Evolutionary conservation across 176 grass and related monocot species (phyloP).

Genomic region (Cocos nucifera): DNA sequence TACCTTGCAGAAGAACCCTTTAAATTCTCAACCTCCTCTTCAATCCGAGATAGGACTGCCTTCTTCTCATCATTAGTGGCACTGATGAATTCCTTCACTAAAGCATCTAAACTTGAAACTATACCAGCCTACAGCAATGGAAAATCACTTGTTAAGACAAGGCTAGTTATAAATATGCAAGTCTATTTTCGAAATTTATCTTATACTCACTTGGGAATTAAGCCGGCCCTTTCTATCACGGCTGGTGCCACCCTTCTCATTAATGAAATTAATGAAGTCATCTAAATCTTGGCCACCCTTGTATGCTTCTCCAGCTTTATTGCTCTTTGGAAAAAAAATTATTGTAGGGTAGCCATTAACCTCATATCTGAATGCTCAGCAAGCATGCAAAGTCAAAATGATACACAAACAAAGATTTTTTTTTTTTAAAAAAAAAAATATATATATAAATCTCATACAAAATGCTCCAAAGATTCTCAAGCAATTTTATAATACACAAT

Average conservation of each 20-base stretch:
- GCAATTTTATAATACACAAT: no score
- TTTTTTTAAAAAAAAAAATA: not conserved
- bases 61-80: no score
- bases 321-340: conserved; percentile 88
- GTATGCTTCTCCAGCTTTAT: conserved; percentile 91
- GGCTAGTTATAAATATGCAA: no score
- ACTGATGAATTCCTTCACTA: no score
- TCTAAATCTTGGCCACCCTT: conserved; percentile 73
- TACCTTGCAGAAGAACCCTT: no score
- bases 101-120: no score
- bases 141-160: no score
- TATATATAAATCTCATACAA: not conserved
- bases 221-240: conserved; percentile 79
- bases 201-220: conserved; percentile 49
- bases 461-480: no score
- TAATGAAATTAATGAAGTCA: conserved; percentile 93
- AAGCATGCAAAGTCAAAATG: not conserved
- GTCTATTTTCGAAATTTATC: not conserved
- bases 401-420: not conserved
- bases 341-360: conserved; percentile 86
- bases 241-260: conserved; percentile 81
- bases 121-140: no score
- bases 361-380: conserved; percentile 50
- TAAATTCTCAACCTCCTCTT: no score
- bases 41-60: no score